Base-by-base conservation (phyloP, 305 asterid genomes). In the Fraxinus sp. region DNA sequence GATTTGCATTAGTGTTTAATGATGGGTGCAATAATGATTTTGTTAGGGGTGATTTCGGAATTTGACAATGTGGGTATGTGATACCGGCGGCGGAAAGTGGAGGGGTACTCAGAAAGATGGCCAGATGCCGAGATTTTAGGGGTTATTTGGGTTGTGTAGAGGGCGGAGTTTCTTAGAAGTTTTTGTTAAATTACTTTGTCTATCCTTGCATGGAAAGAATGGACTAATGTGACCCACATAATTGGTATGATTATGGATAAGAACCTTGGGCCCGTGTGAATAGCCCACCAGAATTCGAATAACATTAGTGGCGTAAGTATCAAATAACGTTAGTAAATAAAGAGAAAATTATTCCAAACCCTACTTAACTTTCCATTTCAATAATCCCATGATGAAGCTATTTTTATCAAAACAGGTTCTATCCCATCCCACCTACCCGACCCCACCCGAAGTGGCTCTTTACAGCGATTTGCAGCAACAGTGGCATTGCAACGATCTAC, bases 211-310 rank as follows among this genome's bases (percentile, higher is more conserved):
- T 86, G 84, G 39, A 39, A 57, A 82, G 82, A 81, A 87, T 86
- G 84, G 90, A 87, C 91, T 43, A 86, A 87, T 88, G 79, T 88
- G 83, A 81, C 90, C 87, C 91, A 85, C 87, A 84, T 79, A 84
- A 22, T 18, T 75, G 35, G 57, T 77, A 24, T 16, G 37, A n/a
- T 73, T 77, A 46, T 11, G 49, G 46, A 74, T 74, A 70, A 68
- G 75, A n/a, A 28, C 1, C 39, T 70, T 70, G 75, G 75, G 75
- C 41, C 22, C 75, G 4, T 5, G 18, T 9, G n/a, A 32, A 28
- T 10, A 3, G 75, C 75, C 41, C 75, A 70, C 30, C 75, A 30
- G 37, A 26, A 49, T 49, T 16, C 62, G 22, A 46, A 46, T 13
- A 46, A 46, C n/a, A 46, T 11, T 13, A 46, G 55, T 46, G 55